Conservation (phyloP, 208 protist species). For the Trypanosoma melophagium region DNA sequence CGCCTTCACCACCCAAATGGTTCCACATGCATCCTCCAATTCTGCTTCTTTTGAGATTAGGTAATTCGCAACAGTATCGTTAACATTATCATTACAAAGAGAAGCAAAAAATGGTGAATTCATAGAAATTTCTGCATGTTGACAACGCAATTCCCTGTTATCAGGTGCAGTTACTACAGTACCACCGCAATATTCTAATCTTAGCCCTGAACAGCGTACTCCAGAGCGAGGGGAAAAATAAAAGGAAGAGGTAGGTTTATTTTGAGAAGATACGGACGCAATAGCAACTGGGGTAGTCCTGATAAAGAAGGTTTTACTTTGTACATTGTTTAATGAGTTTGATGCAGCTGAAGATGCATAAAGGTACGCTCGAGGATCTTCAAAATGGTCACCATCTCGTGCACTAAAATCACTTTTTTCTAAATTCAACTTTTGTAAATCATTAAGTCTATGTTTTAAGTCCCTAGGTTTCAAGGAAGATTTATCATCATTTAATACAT, state of each 20-base stretch:
- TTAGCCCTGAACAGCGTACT: too few relatives aligned
- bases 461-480: neutral
- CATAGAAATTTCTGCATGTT: too few relatives aligned
- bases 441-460: neutral
- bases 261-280: too few relatives aligned
- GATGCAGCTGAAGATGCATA: neutral
- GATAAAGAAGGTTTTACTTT: neutral
- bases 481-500: too few relatives aligned
- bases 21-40: conserved; percentile 5
- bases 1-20: too few relatives aligned
- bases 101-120: neutral
- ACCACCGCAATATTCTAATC: neutral
- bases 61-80: neutral
- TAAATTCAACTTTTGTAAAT: neutral
- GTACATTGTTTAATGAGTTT: neutral
- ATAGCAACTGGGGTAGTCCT: neutral
- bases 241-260: too few relatives aligned
- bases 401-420: neutral
- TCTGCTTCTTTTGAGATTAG: conserved; percentile 4
- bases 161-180: neutral
- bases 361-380: conserved; percentile 13
- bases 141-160: neutral
- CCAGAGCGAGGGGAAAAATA: too few relatives aligned
- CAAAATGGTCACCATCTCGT: neutral
- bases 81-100: neutral